Base-by-base conservation (phyloP, 2,329 filamentous ascomycete genomes). In the Penicillium sp. region DNA sequence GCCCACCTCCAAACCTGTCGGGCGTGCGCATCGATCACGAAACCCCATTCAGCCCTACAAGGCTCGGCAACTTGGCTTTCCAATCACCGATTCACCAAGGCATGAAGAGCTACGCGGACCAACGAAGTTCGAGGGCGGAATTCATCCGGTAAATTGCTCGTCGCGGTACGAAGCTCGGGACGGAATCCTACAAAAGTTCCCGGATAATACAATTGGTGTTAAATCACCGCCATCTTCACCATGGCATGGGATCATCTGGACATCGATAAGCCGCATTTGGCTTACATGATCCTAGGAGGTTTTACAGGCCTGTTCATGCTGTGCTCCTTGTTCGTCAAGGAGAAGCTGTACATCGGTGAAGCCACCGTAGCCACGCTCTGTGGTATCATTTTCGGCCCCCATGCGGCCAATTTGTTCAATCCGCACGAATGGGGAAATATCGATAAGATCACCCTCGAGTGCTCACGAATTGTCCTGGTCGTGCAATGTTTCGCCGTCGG, bases 251-350 rank as follows among this genome's bases (percentile, higher is more conserved):
- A 81, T 54, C 80, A 82, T 57, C 67, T 82, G 59, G 76, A 77
- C 53, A 88, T 97, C 80, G 97, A 95, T 78, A 90, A 89, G 82
- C 91, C 94, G 70, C 94, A 99, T 82, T 78, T 97, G 90, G 94
- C 96, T 65, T 99, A 99, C 78, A 91, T 97, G 78, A 97, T 99
- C 78, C 82, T 99, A 56, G 94, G 94, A 70, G 94, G 93, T 75
- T 99, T 99, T 80, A 99, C 94, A 67, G 92, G 89, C 60, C 81
- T 99, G 69, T 99, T 99, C 80, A 99, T 99, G 94, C 82, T 99
- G 59, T 96, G 92, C 77, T 99, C 94, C 59, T 91, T 95, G 55
- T 87, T 97, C 72, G 96, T 99, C 80, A 99, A 99, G 82, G 94
- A 99, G 82, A 90, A 90, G 75, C 84, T 97, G 71, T 99, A 99